Conservation (phyloP, 169 alveolate genomes). For the Perkinsus olseni region DNA sequence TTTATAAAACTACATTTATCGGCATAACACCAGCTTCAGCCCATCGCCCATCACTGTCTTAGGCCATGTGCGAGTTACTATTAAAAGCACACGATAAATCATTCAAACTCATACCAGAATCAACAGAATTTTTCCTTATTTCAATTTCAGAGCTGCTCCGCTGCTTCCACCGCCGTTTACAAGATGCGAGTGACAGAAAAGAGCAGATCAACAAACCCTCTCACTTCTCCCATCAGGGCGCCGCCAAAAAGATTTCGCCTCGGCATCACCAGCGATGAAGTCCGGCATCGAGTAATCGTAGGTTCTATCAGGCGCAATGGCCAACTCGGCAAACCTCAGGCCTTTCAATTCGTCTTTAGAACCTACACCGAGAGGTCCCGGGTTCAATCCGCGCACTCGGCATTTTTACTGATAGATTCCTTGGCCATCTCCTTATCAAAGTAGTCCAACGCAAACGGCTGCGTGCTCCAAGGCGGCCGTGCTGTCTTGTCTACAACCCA, state of each 20-base stretch:
- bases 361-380: background rate
- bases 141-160: no score
- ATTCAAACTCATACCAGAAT: no score
- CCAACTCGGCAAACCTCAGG: background rate
- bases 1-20: no score
- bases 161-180: no score
- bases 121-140: no score
- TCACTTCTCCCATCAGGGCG: background rate
- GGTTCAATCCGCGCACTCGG: background rate
- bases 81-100: no score
- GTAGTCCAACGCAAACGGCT: background rate
- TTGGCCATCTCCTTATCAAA: background rate
- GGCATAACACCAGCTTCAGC: no score
- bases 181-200: no score
- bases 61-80: no score
- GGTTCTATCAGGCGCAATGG: background rate
- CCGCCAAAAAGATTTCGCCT: background rate
- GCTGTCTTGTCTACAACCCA: no score
- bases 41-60: no score
- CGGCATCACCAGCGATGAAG: background rate
- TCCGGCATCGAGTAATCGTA: background rate
- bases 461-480: background rate
- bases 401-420: background rate
- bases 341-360: background rate
- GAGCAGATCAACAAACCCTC: background rate